Base-by-base conservation (phyloP, 2,329 filamentous ascomycete genomes). In the Cytospora paraplurivora region DNA sequence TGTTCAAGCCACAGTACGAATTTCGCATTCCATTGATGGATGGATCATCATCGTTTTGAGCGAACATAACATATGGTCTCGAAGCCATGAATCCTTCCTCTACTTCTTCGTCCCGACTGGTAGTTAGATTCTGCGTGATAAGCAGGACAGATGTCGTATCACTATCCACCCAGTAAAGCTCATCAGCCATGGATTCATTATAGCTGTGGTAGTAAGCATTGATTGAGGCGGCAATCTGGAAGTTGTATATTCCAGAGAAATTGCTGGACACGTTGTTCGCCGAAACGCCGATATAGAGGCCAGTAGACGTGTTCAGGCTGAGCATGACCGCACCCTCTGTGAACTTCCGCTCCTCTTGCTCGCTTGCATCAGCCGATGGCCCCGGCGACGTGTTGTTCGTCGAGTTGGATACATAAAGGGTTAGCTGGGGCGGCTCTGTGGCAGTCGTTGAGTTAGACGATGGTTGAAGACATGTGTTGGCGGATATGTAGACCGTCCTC, bases 381-480 rank as follows among this genome's bases (percentile, higher is more conserved):
- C 90, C 90, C 1, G 91, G 90, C 33, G 82, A 80, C 57, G 85
- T 81, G 70, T 93, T 90, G 13, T 80, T 78, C 1, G 79, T 71
- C 3, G 86, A 85, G 19, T 79, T 86, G 3, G 93, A 96, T 55
- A 97, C 80, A 71, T 90, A 96, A 11, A 98, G 78, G 13, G 85
- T 84, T 57, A 98, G 82, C 70, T 96, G 93, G 1, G 90, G 89
- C 13, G 90, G 84, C 15, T 76, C 74, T 58, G 77, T 70, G 3
- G 71, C 71, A 1, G 77, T 79, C 32, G 79, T 77, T 1, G 78
- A 78, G 10, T 76, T 84, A 49, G 82, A 79, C 21, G 76, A 73
- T 13, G 94, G 95, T 70, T 96, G 92, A 33, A 85, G 76, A 75
- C 95, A 99, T 1, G 91, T 93, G 68, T 93, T 98, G 51, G 93